Conservation (phyloP, 495 filamentous ascomycete genomes). For the Podospora comata region DNA sequence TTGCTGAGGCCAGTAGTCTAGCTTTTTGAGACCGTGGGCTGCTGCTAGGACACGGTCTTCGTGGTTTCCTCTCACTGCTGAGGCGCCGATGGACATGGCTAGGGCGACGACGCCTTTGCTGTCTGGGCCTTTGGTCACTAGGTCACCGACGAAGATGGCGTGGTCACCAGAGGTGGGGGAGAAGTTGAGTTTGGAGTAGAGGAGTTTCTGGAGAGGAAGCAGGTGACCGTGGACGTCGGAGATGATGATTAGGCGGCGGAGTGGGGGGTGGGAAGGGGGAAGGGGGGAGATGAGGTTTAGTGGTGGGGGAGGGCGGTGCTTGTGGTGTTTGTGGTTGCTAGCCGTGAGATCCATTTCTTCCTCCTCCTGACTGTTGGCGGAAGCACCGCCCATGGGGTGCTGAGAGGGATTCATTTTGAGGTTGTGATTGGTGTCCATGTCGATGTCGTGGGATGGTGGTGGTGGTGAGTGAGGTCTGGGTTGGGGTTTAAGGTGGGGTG, state of each 20-base stretch:
- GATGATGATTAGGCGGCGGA: conserved; percentile 61
- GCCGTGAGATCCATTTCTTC: neutral
- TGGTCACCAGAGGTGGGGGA: conserved; percentile 59
- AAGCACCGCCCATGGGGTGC: neutral
- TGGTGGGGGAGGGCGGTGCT: conserved; percentile 31
- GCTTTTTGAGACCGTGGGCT: conserved; percentile 12
- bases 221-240: conserved; percentile 91
- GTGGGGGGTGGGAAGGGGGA: conserved; percentile 35
- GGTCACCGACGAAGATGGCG: conserved; percentile 76
- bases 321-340: conserved; percentile 18
- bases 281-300: conserved; percentile 35
- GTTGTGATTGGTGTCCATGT: conserved; percentile 7
- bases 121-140: conserved; percentile 86
- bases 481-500: conserved; percentile 2
- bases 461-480: neutral
- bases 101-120: conserved; percentile 74
- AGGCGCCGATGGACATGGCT: conserved; percentile 64
- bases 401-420: neutral
- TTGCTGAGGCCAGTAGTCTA: conserved; percentile 10
- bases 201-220: conserved; percentile 59
- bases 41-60: conserved; percentile 69
- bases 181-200: conserved; percentile 62
- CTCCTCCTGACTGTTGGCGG: neutral
- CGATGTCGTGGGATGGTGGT: neutral
- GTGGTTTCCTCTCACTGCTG: conserved; percentile 87